Evolutionary conservation across 495 filamentous ascomycete genomes (phyloP).

Genomic region (Parathielavia hyrcaniae): DNA sequence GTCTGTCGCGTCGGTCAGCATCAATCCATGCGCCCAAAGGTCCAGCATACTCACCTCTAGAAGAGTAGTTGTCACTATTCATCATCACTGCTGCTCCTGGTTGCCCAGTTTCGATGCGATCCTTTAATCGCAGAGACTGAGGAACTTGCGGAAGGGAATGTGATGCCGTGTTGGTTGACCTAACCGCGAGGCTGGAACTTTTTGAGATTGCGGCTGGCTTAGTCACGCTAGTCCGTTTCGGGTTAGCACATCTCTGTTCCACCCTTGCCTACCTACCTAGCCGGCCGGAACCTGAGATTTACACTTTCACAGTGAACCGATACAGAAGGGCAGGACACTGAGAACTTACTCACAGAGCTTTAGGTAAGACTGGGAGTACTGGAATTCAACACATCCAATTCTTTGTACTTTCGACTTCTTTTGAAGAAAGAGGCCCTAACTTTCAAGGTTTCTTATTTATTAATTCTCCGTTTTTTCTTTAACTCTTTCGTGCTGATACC

Average conservation of each 20-base stretch:
- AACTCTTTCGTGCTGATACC: background rate
- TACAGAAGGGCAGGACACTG: no score
- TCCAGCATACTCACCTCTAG: constrained; percentile 55
- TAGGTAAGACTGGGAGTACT: no score
- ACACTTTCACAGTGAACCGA: background rate
- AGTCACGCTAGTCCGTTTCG: constrained; percentile 18
- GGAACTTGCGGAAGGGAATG: background rate
- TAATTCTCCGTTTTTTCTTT: background rate
- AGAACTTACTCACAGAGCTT: no score
- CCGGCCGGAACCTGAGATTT: background rate
- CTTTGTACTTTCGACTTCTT: no score
- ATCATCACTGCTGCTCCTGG: constrained; percentile 46
- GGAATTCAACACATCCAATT: no score
- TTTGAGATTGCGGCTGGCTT: constrained; percentile 20
- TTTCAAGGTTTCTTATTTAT: background rate
- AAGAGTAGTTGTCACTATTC: constrained; percentile 83
- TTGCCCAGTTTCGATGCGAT: constrained; percentile 15
- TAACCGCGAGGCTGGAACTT: constrained; percentile 39
- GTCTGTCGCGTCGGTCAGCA: constrained; percentile 40
- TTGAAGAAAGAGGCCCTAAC: no score
- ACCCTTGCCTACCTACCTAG: no score
- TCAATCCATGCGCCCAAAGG: constrained; percentile 16
- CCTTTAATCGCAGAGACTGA: constrained; percentile 7
- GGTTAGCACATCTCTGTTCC: constrained; percentile 14
- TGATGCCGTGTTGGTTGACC: constrained; percentile 3